Base-by-base conservation (phyloP, 2,329 filamentous ascomycete species). In the Endocalyx cinctus region DNA sequence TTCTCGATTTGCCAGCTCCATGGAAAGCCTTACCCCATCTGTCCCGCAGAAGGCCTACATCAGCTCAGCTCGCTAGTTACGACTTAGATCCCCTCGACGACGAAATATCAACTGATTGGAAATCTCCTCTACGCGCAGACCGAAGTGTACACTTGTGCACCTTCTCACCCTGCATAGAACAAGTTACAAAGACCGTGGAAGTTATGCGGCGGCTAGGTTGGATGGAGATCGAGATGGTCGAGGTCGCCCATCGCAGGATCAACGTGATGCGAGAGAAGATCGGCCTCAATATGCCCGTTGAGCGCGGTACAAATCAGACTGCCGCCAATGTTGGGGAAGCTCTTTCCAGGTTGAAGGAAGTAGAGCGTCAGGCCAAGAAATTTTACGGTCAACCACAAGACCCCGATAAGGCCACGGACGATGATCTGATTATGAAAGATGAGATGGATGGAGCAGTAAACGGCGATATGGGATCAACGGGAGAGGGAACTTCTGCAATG, bases 141-240 rank as follows among this genome's bases (percentile, higher is more conserved):
- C 72, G 76, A 26, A 74, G 83, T 5, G 77, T 82, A 2, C 74
- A 92, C 53, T 74, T 98, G 34, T 98, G 92, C 66, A 94, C 88
- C 1, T 98, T 98, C 64, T 94, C 85, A 2, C 92, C 92, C 0
- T 98, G 92, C 60, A 94, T 98, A 45, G 92, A 98, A 62, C 92
- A 98, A 65, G 90, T 94, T 15, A 87, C 84, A 33, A 78, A 81
- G 35, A 97, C 92, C 0, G 81, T 95, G 34, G 82, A 85, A 10
- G 77, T 78, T 10, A 73, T 98, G 60, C 82, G 90, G 34, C 75
- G 79, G 23, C 67, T 88, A 6, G 87, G 87, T 33, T 98, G 92
- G 92, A 74, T 88, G 8, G 84, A 90, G 37, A 94, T 97, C 44
- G 80, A 86, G 47, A 96, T 95, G 86, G 85, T 94, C 1, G 92